Base-by-base conservation (phyloP, 1,139 yeast species). In the Debaryomyces subglobosus region DNA sequence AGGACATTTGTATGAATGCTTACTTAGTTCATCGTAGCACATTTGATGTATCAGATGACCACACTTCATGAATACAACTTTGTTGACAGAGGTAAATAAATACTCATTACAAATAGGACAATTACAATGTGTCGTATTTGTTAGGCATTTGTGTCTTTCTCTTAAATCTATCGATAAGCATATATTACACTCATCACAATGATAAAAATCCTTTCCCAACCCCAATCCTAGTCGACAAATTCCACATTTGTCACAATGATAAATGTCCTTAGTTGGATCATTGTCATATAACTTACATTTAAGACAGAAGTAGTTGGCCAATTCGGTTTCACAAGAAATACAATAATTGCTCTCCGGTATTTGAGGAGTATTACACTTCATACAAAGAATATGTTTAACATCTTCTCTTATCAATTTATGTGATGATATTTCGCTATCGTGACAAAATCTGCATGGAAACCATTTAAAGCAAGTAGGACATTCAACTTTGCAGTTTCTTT, bases 31-130 rank as follows among this genome's bases (percentile, higher is more conserved):
- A 51, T 85, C 85, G 63, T 85, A 91, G 64, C 98, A 92, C 30
- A 69, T 64, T 62, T 90, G 91, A 68, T 92, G 98, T 52, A 92
- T 91, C 43, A 96, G 89, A 68, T 92, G 98, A 3, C 97, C 97
- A 67, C 98, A 92, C 44, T 82, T 80, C 97, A 92, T 90, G 65
- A 91, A 90, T 15, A 90, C 96, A 36, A 91, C 96, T 25, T 91
- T 86, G 59, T 77, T 80, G 4, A 88, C 84, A n/a, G 95, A 86
- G 5, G 91, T 87, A 64, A 92, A 92, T 80, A 92, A 81, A 64
- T 86, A 91, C 58, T 91, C 97, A 51, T 88, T 90, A 68, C 98
- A 92, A 33, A 92, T 89, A 1, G 97, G 96, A 65, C 98, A 92
- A 64, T 91, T 85, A 51, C 96, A 87, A 63, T 88, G 95, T 1